These are phyloP conservation scores for Sporisorium reilianum DNA, from an alignment of 1,284 basidiomycete genomes.

Conservation along the genomic window DNA sequence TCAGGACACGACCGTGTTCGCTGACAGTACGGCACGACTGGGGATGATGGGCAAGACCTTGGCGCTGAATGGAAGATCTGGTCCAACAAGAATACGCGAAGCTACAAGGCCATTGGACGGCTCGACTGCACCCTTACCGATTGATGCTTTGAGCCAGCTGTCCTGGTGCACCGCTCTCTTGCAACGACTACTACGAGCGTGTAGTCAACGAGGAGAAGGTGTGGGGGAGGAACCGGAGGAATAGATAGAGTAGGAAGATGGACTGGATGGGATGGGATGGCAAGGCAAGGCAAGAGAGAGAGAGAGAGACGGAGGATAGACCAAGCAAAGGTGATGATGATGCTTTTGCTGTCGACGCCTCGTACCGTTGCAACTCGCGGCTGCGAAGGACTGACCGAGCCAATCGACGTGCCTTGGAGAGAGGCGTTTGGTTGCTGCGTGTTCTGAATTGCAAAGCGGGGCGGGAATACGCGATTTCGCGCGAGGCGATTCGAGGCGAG, in stretches of 20 bases:
- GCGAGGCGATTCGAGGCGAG: too few species aligned
- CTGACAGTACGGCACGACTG: neutral
- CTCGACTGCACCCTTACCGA: slow-evolving; percentile 6
- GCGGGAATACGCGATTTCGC: slow-evolving; percentile 3
- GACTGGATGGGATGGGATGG: slow-evolving; percentile 4
- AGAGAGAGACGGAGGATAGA: neutral
- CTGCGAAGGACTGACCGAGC: slow-evolving; percentile 12
- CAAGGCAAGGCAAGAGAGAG: neutral
- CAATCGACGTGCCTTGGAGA: slow-evolving; percentile 10
- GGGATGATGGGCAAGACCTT: slow-evolving; percentile 2
- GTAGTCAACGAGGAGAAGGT: neutral
- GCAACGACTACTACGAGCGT: neutral
- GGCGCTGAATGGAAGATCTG: slow-evolving; percentile 8
- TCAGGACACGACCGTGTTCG: slow-evolving; percentile 1
- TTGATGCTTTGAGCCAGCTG: neutral
- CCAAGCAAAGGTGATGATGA: neutral
- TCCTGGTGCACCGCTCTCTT: neutral
- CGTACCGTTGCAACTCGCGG: too few species aligned
- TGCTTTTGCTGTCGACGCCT: too few species aligned
- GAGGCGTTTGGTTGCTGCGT: slow-evolving; percentile 5
- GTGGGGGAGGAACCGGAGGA: neutral
- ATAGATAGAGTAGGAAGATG: neutral
- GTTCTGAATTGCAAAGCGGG: neutral
- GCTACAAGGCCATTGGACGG: slow-evolving; percentile 12
- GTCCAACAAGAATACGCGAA: slow-evolving; percentile 4